Conservation (phyloP, 208 protist species). For the Acanthamoeba lenticulata region DNA sequence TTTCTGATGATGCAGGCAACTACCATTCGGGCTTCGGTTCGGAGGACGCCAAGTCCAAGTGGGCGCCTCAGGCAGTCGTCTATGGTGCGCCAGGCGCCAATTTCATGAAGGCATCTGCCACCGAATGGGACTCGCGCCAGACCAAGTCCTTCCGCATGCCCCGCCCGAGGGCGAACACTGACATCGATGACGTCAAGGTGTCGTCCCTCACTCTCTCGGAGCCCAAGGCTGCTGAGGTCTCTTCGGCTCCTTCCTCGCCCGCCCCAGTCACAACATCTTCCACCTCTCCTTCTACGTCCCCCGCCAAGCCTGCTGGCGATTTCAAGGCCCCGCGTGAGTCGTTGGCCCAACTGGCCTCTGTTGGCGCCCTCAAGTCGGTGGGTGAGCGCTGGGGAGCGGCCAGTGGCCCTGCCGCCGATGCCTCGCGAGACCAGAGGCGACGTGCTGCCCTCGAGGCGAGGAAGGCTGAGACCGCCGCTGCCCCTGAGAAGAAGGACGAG, state of each 20-base stretch:
- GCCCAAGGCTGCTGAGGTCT: neutral
- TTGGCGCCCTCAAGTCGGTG: conserved; percentile 13
- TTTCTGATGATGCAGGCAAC: neutral
- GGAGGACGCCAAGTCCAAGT: conserved; percentile 62
- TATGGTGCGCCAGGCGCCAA: neutral
- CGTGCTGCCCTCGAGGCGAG: neutral
- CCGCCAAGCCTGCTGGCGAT: neutral
- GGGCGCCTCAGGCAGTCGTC: conserved; percentile 3
- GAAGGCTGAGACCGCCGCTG: neutral
- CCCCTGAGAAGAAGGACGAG: neutral
- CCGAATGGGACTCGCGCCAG: neutral
- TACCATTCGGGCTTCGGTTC: conserved; percentile 51
- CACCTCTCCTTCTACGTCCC: neutral
- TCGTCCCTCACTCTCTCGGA: neutral
- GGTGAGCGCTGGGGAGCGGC: neutral
- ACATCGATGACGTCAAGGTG: neutral
- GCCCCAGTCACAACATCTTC: neutral
- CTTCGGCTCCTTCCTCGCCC: neutral
- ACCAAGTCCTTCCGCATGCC: conserved; percentile 58
- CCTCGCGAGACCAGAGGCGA: neutral
- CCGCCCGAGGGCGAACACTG: neutral
- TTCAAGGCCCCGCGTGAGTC: neutral
- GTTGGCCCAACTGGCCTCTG: neutral
- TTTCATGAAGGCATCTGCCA: neutral
- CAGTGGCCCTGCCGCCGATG: neutral